phyloP scores from a whole-genome alignment of 129 eudicot species.

The Apium graveolens region DNA sequence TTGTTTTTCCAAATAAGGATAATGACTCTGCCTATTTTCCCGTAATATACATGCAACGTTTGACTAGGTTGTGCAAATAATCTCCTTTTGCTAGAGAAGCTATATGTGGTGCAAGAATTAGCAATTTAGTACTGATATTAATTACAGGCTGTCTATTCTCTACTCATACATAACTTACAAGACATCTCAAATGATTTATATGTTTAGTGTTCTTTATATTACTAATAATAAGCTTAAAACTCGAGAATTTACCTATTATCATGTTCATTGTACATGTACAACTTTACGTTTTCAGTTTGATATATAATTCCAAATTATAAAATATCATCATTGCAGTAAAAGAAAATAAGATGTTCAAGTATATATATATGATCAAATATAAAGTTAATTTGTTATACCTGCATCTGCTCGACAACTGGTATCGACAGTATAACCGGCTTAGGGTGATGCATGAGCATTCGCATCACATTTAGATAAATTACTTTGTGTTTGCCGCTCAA shows the following conservation, averaged over 20 bases:
- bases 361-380: too few species aligned
- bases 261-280: background rate
- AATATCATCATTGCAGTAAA: too few species aligned
- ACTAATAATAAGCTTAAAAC: background rate
- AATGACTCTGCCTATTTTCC: background rate
- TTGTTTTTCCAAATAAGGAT: background rate
- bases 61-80: too few species aligned
- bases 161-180: background rate
- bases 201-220: background rate
- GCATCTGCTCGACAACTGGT: background rate
- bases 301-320: too few species aligned
- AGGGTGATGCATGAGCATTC: background rate
- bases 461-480: background rate
- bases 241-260: too few species aligned
- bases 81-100: background rate
- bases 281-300: too few species aligned
- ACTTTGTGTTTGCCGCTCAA: background rate
- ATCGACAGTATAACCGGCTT: background rate
- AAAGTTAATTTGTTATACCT: background rate
- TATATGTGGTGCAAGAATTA: background rate
- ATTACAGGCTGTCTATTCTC: background rate
- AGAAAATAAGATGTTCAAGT: background rate
- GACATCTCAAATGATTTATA: background rate
- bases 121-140: background rate
- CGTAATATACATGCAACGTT: background rate